phyloP scores from a whole-genome alignment of 139 green algal genomes.

The Limnomonas spitsbergensis region DNA sequence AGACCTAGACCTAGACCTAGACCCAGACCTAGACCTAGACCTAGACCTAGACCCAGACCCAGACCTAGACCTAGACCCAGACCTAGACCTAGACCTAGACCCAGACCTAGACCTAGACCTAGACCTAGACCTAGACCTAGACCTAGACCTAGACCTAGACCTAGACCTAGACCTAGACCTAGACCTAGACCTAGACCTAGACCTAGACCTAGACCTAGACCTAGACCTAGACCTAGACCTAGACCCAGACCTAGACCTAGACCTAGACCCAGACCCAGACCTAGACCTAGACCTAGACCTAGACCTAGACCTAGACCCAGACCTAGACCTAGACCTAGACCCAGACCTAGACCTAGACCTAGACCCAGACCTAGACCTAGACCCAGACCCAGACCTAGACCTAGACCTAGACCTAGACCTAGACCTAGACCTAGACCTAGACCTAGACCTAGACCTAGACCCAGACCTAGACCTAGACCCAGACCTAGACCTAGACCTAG shows the following conservation, averaged over 20 bases:
- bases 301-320: constrained; percentile 5
- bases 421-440: constrained; percentile 8
- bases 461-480: constrained; percentile 8
- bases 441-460: constrained; percentile 2
- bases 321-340: background rate
- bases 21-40: background rate
- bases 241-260: constrained; percentile 2
- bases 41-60: background rate
- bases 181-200: background rate
- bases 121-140: constrained; percentile 1
- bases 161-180: background rate
- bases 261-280: constrained; percentile 2
- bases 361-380: background rate
- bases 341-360: constrained; percentile 2
- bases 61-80: background rate
- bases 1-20: constrained; percentile 1
- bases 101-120: background rate
- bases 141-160: background rate
- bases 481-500: background rate
- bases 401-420: constrained; percentile 9
- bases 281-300: background rate
- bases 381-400: background rate
- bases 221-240: background rate
- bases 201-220: background rate
- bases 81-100: background rate